A percentile compares a stretch with the other conserved stretches of the same genome.
Evolutionary conservation across 2,329 filamentous ascomycete genomes (phyloP).

Genomic region (Cylindrodendrum hubeiense): DNA sequence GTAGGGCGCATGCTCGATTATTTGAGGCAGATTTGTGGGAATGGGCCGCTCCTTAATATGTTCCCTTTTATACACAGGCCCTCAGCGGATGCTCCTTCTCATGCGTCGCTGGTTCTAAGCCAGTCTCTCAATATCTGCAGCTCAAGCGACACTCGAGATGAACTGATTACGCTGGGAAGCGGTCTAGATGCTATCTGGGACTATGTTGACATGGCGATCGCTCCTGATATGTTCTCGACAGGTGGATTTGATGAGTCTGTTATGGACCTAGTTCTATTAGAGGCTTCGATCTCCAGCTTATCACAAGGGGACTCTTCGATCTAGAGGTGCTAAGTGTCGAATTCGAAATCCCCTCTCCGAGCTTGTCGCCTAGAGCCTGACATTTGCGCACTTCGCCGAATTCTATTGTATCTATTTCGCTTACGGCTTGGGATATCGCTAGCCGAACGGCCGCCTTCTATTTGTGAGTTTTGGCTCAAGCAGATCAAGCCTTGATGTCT

Average conservation of each 20-base stretch:
- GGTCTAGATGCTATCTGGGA: not conserved
- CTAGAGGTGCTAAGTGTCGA: too few relatives aligned
- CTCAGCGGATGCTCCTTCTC: not conserved
- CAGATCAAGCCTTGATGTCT: too few relatives aligned
- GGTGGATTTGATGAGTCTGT: slow-evolving; percentile 3
- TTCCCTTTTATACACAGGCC: not conserved
- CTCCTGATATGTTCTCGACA: not conserved
- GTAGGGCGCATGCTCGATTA: slow-evolving; percentile 26
- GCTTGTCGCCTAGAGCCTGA: not conserved
- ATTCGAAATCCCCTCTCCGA: too few relatives aligned
- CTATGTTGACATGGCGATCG: not conserved
- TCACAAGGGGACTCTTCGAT: not conserved
- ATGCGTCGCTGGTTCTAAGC: not conserved
- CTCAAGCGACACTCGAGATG: not conserved
- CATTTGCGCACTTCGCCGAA: not conserved
- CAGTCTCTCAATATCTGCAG: not conserved
- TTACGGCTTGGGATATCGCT: too few relatives aligned
- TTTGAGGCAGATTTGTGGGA: slow-evolving; percentile 9
- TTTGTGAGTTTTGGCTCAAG: too few relatives aligned
- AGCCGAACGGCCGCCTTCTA: too few relatives aligned
- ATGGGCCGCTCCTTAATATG: not conserved
- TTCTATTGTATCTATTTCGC: not conserved
- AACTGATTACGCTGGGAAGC: not conserved
- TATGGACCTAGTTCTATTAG: slow-evolving; percentile 1
- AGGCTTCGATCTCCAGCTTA: not conserved